phyloP scores from a whole-genome alignment of 2,329 filamentous ascomycete genomes.

The Metarhizium guizhouense region DNA sequence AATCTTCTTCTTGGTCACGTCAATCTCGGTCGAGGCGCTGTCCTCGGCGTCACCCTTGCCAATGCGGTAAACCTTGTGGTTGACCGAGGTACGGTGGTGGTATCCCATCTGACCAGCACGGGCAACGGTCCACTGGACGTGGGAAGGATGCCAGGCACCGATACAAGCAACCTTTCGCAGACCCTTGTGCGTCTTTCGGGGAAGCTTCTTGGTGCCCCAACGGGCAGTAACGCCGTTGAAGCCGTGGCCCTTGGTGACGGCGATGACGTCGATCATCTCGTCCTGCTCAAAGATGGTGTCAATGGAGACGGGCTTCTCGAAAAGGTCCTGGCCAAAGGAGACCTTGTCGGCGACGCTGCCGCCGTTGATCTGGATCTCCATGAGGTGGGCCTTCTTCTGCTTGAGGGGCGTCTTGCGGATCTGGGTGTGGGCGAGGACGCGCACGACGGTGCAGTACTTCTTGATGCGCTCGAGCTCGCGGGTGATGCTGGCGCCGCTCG shows the following conservation, averaged over 20 bases:
- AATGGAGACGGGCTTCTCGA: constrained; percentile 98
- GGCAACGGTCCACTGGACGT: constrained; percentile 99
- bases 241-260: constrained; percentile 99
- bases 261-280: constrained; percentile 98
- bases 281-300: constrained; percentile 96
- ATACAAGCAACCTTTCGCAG: constrained; percentile 99
- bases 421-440: constrained; percentile 98
- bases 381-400: constrained; percentile 99
- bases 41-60: constrained; percentile 85
- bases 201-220: constrained; percentile 99
- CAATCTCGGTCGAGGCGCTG: constrained; percentile 90
- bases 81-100: constrained; percentile 99
- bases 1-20: constrained; percentile 98
- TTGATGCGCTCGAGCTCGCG: constrained; percentile 99
- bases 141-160: constrained; percentile 98
- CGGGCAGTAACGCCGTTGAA: constrained; percentile 94
- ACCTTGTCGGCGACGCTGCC: constrained; percentile 95
- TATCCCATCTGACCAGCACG: constrained; percentile 99
- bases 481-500: constrained; percentile 79
- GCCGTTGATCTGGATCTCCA: constrained; percentile 99
- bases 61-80: constrained; percentile 99
- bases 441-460: constrained; percentile 99
- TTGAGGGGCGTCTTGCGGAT: constrained; percentile 98
- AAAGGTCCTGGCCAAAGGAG: constrained; percentile 85
- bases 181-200: constrained; percentile 99